Evolutionary conservation across 2,329 filamentous ascomycete species (phyloP).

Genomic region (Xylaria sp.): DNA sequence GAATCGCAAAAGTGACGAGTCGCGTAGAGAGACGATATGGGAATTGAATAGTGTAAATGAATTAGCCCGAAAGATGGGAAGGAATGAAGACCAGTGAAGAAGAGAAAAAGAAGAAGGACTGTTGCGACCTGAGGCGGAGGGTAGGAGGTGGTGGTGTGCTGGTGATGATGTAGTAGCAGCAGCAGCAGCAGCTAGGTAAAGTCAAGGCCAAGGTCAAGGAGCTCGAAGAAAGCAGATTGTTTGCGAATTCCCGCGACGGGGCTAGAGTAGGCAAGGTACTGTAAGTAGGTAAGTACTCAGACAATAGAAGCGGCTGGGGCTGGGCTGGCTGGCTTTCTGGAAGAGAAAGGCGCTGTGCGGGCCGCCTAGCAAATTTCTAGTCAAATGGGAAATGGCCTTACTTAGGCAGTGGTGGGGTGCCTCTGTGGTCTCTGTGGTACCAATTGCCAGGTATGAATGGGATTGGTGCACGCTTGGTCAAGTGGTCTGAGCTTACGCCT

Average conservation of each 20-base stretch:
- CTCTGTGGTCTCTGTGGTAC: neutral
- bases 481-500: constrained; percentile 17
- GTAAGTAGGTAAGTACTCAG: constrained; percentile 1
- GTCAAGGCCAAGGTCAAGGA: constrained; percentile 22
- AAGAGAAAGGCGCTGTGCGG: constrained; percentile 17
- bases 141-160: constrained; percentile 16
- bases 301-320: constrained; percentile 15
- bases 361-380: constrained; percentile 30
- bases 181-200: constrained; percentile 6
- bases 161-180: constrained; percentile 23
- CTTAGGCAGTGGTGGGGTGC: neutral
- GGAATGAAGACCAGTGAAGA: constrained; percentile 17
- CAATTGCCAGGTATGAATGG: neutral
- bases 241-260: constrained; percentile 36
- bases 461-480: neutral
- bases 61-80: constrained; percentile 18
- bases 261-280: constrained; percentile 22
- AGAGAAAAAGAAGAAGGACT: neutral
- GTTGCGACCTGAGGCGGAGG: neutral
- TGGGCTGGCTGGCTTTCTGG: constrained; percentile 10
- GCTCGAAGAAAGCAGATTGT: constrained; percentile 35
- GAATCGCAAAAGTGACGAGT: neutral
- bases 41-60: constrained; percentile 5
- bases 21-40: constrained; percentile 14
- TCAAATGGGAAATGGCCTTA: constrained; percentile 15